Evolutionary conservation across 169 alveolate genomes (phyloP), one percentile per base, ranked within the genome.

Genomic region (Plasmodium berghei): DNA sequence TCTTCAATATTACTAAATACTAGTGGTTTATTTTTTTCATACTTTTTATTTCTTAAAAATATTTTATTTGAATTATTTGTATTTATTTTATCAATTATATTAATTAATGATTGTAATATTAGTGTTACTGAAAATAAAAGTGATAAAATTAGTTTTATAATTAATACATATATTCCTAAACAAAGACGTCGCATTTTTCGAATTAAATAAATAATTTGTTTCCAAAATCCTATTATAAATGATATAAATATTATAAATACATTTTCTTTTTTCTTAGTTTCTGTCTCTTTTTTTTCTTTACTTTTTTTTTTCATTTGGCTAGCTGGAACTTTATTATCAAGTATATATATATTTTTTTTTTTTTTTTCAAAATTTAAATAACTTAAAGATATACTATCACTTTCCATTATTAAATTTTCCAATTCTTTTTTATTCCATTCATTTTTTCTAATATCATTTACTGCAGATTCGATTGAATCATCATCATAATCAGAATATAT

Each of bases 161-260:
- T 22, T 28, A 80, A 48, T 6, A 80, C 90, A 72, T 80, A 80
- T 20, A 67, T 20, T 12, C 90, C 90, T 59, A 80, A 67, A 26
- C 61, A 80, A 9, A 80, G 16, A 46, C 80, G 22, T 46, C 42
- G 66, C n/a, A 10, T 42, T 72, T 61, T 80, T 40, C 40, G 28
- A 28, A 66, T 10, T 10, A 80, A 28, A 58, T 80, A 80, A 5
- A 22, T 12, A 0, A 80, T 0, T 18, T 80, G 9, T 18, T 22
- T 58, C 12, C 18, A 14, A 9, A 54, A 62, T 12, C 9, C 49
- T n/a, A 40, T 26, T 3, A 14, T 2, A 52, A 63, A 24, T 9
- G 64, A 34, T 34, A 34, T 34, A 3, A 5, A 28, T 28, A 5
- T 1, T 5, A 28, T 28, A 28, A 34, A 34, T 0, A 34, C 18